Evolutionary conservation across 192 early-diverging fungal species (phyloP).

Genomic region (Coemansia sp.): DNA sequence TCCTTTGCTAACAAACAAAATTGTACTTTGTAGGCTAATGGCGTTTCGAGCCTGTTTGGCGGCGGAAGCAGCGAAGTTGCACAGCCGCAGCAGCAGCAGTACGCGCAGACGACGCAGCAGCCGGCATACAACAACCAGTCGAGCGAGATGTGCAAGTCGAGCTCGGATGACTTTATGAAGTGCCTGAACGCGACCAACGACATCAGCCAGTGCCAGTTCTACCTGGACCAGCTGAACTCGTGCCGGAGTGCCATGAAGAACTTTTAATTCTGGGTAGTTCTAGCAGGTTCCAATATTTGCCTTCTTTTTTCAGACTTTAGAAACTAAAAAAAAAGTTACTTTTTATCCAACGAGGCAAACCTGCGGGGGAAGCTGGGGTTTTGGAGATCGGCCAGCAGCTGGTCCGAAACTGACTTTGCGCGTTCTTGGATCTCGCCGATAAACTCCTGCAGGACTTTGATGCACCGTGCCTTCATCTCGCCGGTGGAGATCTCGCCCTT

Average conservation of each 20-base stretch:
- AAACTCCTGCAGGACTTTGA: conserved; percentile 74
- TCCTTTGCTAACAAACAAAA: background rate
- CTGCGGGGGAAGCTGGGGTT: conserved; percentile 54
- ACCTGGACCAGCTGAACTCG: conserved; percentile 86
- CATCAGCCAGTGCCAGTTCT: conserved; percentile 87
- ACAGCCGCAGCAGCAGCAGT: conserved; percentile 42
- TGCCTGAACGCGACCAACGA: conserved; percentile 82
- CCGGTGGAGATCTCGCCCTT: conserved; percentile 83
- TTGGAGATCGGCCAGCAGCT: conserved; percentile 62
- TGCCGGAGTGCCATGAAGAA: conserved; percentile 58
- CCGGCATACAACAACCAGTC: conserved; percentile 13
- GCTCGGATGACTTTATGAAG: conserved; percentile 79
- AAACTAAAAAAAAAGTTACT: conserved; percentile 10
- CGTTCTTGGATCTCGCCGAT: conserved; percentile 77
- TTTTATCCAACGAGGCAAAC: conserved; percentile 31
- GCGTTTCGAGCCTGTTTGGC: conserved; percentile 48
- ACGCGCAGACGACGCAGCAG: conserved; percentile 24
- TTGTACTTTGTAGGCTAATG: conserved; percentile 22
- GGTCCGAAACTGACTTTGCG: conserved; percentile 61
- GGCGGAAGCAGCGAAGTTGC: conserved; percentile 47
- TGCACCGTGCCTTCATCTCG: conserved; percentile 88
- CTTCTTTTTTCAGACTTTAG: background rate
- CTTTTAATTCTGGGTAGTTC: background rate
- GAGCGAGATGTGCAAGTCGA: conserved; percentile 59
- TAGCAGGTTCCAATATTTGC: background rate